phyloP scores from a whole-genome alignment of 768 basidiomycete species.

The Agrocybe pediades region DNA sequence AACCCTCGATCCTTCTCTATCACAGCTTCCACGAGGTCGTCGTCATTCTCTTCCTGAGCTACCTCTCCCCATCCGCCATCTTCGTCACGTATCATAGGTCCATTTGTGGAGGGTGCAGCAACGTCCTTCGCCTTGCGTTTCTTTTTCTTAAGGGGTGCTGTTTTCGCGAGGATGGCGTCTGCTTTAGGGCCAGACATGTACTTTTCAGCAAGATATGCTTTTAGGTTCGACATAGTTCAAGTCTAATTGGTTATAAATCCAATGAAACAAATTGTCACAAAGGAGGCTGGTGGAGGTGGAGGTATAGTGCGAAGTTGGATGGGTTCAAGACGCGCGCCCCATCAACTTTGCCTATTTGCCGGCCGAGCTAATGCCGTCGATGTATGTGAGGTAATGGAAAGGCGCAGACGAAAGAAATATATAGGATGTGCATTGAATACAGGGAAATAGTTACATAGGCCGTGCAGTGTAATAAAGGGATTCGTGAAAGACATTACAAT shows the following conservation, averaged over 20 bases:
- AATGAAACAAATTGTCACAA: no score
- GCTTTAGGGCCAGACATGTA: slow-evolving; percentile 98
- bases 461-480: no score
- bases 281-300: no score
- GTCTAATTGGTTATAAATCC: no score
- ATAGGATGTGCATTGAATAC: no score
- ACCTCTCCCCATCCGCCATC: slow-evolving; percentile 70
- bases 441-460: no score
- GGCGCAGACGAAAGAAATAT: no score
- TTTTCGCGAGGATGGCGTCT: slow-evolving; percentile 84
- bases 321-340: no score
- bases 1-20: slow-evolving; percentile 77
- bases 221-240: slow-evolving; percentile 54
- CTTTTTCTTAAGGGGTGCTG: slow-evolving; percentile 69
- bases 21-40: slow-evolving; percentile 64
- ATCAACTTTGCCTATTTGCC: no score
- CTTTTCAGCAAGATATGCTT: slow-evolving; percentile 84
- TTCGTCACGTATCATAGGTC: slow-evolving; percentile 58
- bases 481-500: background rate
- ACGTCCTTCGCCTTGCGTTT: slow-evolving; percentile 58
- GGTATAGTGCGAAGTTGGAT: no score
- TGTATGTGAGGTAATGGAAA: no score
- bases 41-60: slow-evolving; percentile 45
- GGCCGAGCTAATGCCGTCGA: no score
- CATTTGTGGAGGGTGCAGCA: slow-evolving; percentile 25